These are phyloP conservation scores for Aspergillus bombycis DNA, from an alignment of 2,329 filamentous ascomycete species.

Conservation along the genomic window DNA sequence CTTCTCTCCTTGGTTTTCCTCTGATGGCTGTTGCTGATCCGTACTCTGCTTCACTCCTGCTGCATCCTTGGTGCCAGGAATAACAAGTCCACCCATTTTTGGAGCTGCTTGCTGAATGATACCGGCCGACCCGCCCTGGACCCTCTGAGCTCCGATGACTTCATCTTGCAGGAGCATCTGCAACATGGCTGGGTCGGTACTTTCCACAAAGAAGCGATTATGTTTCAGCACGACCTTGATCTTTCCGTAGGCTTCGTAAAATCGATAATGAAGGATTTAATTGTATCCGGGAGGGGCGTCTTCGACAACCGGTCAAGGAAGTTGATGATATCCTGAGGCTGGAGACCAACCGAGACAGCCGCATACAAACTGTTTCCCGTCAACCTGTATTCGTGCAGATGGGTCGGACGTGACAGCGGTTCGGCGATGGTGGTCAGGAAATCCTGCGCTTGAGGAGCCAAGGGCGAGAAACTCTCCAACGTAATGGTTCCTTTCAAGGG, in stretches of 20 bases:
- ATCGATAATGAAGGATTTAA: conserved; percentile 76
- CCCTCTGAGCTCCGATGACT: conserved; percentile 76
- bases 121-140: conserved; percentile 69
- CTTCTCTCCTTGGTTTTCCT: conserved; percentile 45
- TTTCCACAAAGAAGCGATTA: conserved; percentile 93
- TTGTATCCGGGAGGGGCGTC: conserved; percentile 78
- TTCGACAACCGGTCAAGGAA: conserved; percentile 88
- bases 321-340: conserved; percentile 85
- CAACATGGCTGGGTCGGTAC: conserved; percentile 81
- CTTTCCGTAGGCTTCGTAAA: conserved; percentile 94
- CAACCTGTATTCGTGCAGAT: conserved; percentile 90
- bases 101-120: conserved; percentile 82
- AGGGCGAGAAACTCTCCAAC: conserved; percentile 88
- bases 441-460: conserved; percentile 85
- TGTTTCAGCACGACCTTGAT: conserved; percentile 94
- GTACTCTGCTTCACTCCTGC: conserved; percentile 79
- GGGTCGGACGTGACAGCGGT: conserved; percentile 83
- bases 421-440: conserved; percentile 96
- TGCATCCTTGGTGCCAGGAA: conserved; percentile 91
- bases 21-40: conserved; percentile 34
- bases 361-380: conserved; percentile 94
- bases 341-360: conserved; percentile 90
- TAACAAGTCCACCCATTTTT: conserved; percentile 84
- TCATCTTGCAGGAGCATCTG: conserved; percentile 84
- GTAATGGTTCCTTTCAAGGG: conserved; percentile 84